Evolutionary conservation across 345 rosid species (phyloP).

Genomic region (Moricandia moricandioides): DNA sequence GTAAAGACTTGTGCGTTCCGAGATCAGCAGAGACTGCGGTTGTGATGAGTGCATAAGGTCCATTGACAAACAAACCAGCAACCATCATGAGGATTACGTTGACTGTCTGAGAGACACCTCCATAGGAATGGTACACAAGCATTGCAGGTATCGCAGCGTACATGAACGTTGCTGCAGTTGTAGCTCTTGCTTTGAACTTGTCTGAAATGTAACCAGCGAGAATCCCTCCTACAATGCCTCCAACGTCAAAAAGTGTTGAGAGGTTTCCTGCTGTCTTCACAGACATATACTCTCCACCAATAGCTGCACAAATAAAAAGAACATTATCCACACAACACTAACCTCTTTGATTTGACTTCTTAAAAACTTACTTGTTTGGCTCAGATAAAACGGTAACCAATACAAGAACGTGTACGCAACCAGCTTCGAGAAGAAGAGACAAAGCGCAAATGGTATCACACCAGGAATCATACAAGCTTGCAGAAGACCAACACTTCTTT

Average conservation of each 20-base stretch:
- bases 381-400: slow-evolving; percentile 90
- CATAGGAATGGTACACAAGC: slow-evolving; percentile 71
- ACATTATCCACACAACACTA: neutral
- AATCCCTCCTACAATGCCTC: slow-evolving; percentile 86
- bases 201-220: slow-evolving; percentile 84
- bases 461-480: slow-evolving; percentile 93
- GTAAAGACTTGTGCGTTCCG: slow-evolving; percentile 82
- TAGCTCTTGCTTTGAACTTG: slow-evolving; percentile 77
- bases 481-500: slow-evolving; percentile 70
- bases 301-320: slow-evolving; percentile 51
- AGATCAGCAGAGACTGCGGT: slow-evolving; percentile 97
- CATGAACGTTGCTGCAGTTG: slow-evolving; percentile 81
- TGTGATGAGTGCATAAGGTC: slow-evolving; percentile 95
- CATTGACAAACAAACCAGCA: slow-evolving; percentile 80
- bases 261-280: slow-evolving; percentile 95
- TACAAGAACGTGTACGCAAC: slow-evolving; percentile 91
- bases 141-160: slow-evolving; percentile 81
- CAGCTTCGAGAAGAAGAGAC: slow-evolving; percentile 87
- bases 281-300: slow-evolving; percentile 80
- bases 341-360: neutral
- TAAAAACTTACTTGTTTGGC: slow-evolving; percentile 65
- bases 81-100: slow-evolving; percentile 85
- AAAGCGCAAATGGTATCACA: slow-evolving; percentile 81
- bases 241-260: slow-evolving; percentile 87
- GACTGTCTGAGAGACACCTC: slow-evolving; percentile 53